Conservation (phyloP, 1,139 yeast species). For the Yamadazyma aaseri region DNA sequence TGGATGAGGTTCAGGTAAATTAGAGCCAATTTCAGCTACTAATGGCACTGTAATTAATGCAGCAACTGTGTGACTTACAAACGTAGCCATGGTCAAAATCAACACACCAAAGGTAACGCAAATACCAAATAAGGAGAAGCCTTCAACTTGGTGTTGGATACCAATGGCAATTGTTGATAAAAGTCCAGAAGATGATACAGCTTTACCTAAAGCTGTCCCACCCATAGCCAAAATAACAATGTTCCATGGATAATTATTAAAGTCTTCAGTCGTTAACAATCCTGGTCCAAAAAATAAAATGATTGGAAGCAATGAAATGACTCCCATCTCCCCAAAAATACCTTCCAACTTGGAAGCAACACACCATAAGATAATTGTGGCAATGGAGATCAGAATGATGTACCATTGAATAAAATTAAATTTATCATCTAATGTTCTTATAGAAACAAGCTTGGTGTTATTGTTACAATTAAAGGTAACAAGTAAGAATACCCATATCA, state of each 20-base stretch:
- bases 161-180: slow-evolving; percentile 60
- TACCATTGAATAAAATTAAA: slow-evolving; percentile 66
- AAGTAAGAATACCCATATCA: slow-evolving; percentile 58
- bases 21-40: slow-evolving; percentile 80
- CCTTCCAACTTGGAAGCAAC: slow-evolving; percentile 55
- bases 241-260: slow-evolving; percentile 75
- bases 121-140: slow-evolving; percentile 58
- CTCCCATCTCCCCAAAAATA: slow-evolving; percentile 69
- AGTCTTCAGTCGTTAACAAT: slow-evolving; percentile 59
- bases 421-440: slow-evolving; percentile 58
- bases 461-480: slow-evolving; percentile 52
- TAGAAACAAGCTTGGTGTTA: slow-evolving; percentile 44
- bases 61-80: slow-evolving; percentile 94
- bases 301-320: slow-evolving; percentile 65
- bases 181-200: slow-evolving; percentile 70
- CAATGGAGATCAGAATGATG: slow-evolving; percentile 49
- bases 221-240: slow-evolving; percentile 79
- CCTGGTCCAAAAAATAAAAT: slow-evolving; percentile 72
- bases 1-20: slow-evolving; percentile 71
- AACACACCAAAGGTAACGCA: slow-evolving; percentile 65
- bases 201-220: slow-evolving; percentile 72
- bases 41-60: slow-evolving; percentile 87
- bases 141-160: slow-evolving; percentile 54
- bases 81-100: slow-evolving; percentile 82
- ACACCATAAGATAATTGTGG: slow-evolving; percentile 72